Conservation (phyloP, 805 yeast genomes). For the Scheffersomyces ergatensis region DNA sequence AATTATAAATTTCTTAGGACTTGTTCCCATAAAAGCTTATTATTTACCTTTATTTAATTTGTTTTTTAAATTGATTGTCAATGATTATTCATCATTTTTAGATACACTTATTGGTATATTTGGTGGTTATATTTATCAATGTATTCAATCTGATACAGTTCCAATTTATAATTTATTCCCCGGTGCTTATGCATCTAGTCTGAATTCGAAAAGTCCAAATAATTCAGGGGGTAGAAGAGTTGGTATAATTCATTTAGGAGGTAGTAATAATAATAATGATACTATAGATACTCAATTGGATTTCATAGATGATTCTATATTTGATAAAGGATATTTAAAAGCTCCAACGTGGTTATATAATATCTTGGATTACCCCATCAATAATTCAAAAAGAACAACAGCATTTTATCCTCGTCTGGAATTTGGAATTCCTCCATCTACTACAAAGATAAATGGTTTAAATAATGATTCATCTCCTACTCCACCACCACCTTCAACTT, state of each 20-base stretch:
- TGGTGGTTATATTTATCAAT: constrained; percentile 60
- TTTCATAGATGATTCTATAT: constrained; percentile 38
- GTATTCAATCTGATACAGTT: constrained; percentile 56
- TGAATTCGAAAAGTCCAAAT: constrained; percentile 1
- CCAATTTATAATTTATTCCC: constrained; percentile 40
- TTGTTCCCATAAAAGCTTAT: constrained; percentile 55
- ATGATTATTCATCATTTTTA: constrained; percentile 39
- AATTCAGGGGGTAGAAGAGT: constrained; percentile 23
- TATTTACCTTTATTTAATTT: constrained; percentile 46
- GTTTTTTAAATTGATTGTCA: constrained; percentile 33
- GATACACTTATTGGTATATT: constrained; percentile 49
- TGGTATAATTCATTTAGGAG: constrained; percentile 18
- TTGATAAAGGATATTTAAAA: constrained; percentile 51
- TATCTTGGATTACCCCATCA: constrained; percentile 26
- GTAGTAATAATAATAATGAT: constrained; percentile 2
- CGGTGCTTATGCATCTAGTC: constrained; percentile 19
- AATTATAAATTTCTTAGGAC: constrained; percentile 50
- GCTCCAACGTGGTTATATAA: constrained; percentile 49
- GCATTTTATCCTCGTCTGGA: constrained; percentile 16
- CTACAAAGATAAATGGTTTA: background rate
- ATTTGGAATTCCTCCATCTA: background rate
- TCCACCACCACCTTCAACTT: background rate
- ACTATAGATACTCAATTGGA: constrained; percentile 7
- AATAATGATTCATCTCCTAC: background rate
- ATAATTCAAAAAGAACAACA: constrained; percentile 22